A percentile compares a stretch with the other conserved stretches of the same genome.
Conservation (phyloP, 192 early-diverging fungal species). For the Funneliformis mosseae region DNA sequence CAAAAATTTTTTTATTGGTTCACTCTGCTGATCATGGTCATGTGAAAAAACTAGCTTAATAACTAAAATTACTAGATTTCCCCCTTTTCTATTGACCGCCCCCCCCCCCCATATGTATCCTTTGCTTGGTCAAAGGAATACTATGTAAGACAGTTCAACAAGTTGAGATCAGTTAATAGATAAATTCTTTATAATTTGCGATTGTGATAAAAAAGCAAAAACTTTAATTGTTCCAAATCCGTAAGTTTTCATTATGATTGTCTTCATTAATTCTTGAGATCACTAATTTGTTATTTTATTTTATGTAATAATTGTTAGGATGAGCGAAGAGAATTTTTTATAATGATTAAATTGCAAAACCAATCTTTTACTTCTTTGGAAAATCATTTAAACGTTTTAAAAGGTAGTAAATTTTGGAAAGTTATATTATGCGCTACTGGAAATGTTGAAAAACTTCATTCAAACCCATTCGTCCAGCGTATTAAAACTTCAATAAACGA, state of each 20-base stretch:
- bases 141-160: too few species aligned
- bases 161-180: too few species aligned
- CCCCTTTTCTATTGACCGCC: not conserved
- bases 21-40: too few species aligned
- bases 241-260: not conserved
- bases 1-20: too few species aligned
- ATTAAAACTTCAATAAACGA: not conserved
- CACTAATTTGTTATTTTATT: not conserved
- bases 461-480: not conserved
- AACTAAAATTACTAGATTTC: too few species aligned
- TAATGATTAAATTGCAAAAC: not conserved
- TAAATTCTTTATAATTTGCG: not conserved
- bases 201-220: not conserved
- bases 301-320: not conserved
- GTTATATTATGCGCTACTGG: not conserved
- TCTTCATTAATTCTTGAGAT: too few species aligned
- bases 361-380: not conserved
- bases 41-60: too few species aligned
- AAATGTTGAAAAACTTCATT: not conserved
- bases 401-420: not conserved
- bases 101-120: too few species aligned
- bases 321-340: conserved; percentile 6
- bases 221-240: not conserved
- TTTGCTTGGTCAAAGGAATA: too few species aligned
- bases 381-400: not conserved